A percentile compares a stretch with the other conserved stretches of the same genome.
These are phyloP conservation scores for Teratosphaeria zuluensis DNA, from an alignment of 2,329 filamentous ascomycete species.

Conservation along the genomic window DNA sequence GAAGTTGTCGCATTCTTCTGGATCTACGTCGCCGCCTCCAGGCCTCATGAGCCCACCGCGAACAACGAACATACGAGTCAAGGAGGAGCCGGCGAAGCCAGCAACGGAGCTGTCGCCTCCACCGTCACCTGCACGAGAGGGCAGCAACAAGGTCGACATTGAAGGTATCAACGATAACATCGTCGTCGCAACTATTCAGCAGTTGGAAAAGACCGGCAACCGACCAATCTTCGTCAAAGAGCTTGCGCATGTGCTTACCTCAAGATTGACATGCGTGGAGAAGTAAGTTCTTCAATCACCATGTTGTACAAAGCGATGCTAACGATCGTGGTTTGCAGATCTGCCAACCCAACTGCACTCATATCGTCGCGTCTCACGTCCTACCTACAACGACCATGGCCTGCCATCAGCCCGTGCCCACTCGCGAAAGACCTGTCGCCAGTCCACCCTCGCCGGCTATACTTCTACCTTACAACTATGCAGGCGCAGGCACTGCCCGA, in stretches of 20 bases:
- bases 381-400: constrained; percentile 82
- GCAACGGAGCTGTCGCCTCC: constrained; percentile 64
- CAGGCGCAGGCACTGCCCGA: constrained; percentile 74
- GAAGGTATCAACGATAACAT: constrained; percentile 90
- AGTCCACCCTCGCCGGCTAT: constrained; percentile 86
- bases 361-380: constrained; percentile 85
- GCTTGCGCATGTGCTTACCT: constrained; percentile 68
- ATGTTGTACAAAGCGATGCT: constrained; percentile 8
- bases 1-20: constrained; percentile 62
- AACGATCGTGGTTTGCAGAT: constrained; percentile 47
- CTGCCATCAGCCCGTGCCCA: constrained; percentile 68
- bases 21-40: constrained; percentile 27
- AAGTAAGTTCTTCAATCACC: constrained; percentile 56
- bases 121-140: constrained; percentile 55
- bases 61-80: constrained; percentile 34
- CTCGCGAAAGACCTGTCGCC: constrained; percentile 87
- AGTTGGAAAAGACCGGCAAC: constrained; percentile 83
- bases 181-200: constrained; percentile 78
- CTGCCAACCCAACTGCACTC: constrained; percentile 88
- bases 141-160: constrained; percentile 55
- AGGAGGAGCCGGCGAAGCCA: constrained; percentile 38
- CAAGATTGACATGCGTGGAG: constrained; percentile 71
- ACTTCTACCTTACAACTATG: constrained; percentile 90
- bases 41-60: constrained; percentile 35
- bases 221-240: constrained; percentile 92